These are phyloP conservation scores for Xylariaceae sp. DNA, from an alignment of 2,329 filamentous ascomycete species.

Conservation along the genomic window DNA sequence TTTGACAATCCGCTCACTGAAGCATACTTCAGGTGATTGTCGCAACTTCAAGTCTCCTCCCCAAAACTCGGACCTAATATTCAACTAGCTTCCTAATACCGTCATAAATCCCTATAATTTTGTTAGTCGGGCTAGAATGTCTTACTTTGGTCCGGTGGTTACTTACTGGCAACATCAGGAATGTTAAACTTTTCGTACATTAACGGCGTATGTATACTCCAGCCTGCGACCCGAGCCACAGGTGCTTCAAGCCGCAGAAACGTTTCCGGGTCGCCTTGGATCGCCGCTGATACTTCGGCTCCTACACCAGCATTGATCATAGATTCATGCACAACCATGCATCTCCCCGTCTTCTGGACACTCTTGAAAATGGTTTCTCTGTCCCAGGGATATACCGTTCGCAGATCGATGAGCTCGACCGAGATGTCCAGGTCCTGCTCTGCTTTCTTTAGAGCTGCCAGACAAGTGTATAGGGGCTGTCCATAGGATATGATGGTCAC, in stretches of 20 bases:
- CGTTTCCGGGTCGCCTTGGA: conserved; percentile 78
- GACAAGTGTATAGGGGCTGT: conserved; percentile 85
- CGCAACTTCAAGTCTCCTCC: background rate
- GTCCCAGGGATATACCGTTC: conserved; percentile 93
- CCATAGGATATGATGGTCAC: conserved; percentile 89
- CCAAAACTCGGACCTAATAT: conserved; percentile 57
- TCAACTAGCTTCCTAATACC: conserved; percentile 71
- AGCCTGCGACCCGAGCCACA: conserved; percentile 84
- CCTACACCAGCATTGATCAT: conserved; percentile 91
- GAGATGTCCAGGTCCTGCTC: conserved; percentile 78
- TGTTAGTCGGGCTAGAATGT: conserved; percentile 37
- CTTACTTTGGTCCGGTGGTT: background rate
- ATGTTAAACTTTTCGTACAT: conserved; percentile 81
- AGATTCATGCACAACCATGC: conserved; percentile 88
- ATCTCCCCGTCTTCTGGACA: conserved; percentile 84
- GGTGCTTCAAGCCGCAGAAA: conserved; percentile 87
- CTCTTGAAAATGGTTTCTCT: conserved; percentile 79
- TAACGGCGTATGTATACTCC: conserved; percentile 83
- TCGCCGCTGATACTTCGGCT: conserved; percentile 85
- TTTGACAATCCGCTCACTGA: no score
- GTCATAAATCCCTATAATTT: conserved; percentile 69
- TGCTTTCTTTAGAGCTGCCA: conserved; percentile 75
- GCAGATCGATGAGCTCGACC: conserved; percentile 85
- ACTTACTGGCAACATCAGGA: conserved; percentile 87
- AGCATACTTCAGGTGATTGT: background rate